Evolutionary conservation across 495 filamentous ascomycete species (phyloP).

Genomic region (Hyaloscypha variabilis): DNA sequence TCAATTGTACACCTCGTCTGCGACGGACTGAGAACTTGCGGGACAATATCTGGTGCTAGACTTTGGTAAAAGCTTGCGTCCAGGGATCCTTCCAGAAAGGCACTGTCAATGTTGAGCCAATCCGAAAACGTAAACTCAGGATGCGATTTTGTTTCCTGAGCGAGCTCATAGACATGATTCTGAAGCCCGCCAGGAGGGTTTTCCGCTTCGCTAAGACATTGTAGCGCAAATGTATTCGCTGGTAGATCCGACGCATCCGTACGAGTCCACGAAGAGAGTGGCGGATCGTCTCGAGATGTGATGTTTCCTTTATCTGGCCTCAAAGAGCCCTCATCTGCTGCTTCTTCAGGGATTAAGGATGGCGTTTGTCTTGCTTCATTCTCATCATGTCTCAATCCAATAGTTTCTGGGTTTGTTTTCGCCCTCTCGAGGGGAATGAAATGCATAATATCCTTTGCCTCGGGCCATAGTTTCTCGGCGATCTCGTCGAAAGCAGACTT

Average conservation of each 20-base stretch:
- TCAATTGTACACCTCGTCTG: neutral
- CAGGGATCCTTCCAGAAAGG: neutral
- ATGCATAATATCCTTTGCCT: constrained; percentile 28
- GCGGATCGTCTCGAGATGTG: neutral
- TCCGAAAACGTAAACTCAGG: constrained; percentile 5
- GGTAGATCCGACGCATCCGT: neutral
- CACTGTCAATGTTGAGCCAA: constrained; percentile 11
- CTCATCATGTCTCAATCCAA: neutral
- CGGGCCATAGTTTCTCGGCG: constrained; percentile 27
- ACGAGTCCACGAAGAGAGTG: neutral
- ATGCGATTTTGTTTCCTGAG: constrained; percentile 10
- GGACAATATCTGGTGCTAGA: neutral
- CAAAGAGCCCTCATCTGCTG: neutral
- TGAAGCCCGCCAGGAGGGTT: neutral
- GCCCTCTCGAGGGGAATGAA: constrained; percentile 17
- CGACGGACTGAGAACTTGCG: constrained; percentile 1
- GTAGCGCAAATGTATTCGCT: neutral
- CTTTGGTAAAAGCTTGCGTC: neutral
- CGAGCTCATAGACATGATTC: constrained; percentile 3
- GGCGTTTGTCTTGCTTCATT: neutral
- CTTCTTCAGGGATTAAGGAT: neutral
- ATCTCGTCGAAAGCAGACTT: constrained; percentile 24
- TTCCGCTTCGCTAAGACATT: neutral
- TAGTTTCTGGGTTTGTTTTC: neutral
- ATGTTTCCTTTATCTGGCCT: neutral